Base-by-base conservation (phyloP, 164 flowering plant genomes). In the Aristolochia contorta region DNA sequence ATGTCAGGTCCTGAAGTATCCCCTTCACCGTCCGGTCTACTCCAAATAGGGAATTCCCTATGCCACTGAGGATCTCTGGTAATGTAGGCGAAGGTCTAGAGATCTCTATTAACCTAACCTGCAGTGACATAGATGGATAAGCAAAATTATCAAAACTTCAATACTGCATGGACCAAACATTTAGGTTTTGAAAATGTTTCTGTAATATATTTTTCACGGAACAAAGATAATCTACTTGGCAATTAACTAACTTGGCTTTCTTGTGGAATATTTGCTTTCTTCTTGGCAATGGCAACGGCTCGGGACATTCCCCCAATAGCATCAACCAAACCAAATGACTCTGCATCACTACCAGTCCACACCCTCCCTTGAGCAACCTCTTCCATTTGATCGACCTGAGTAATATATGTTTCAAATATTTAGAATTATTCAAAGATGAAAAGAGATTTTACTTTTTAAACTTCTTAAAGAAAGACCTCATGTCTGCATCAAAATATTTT, bases 301-400 rank as follows among this genome's bases (percentile, higher is more conserved):
- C 89, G 82, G 67, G 87, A 81, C 54, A 89, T 49, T 30, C 98
- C 98, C 56, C 98, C 98, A 67, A 93, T 73, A 56, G 96, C 96
- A 82, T 93, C 98, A 58, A 89, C 92, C 52, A 93, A 69, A 57
- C 98, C 97, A 43, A 78, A 78, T 30, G 84, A 83, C 68, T 79
- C 82, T n/a, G 98, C 98, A 77, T 93, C 97, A 27, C 79, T 75
- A 53, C 97, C 97, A 24, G 90, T 76, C 98, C 98, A 92, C 54
- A 92, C 98, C 73, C 98, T 82, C 20, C 98, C 96, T 68, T 92
- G 98, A 52, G 98, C 98, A 70, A 76, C 71, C 74, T 80, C 80
- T 65, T 89, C 96, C 94, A 93, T 93, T 71, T 87, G 74, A 57
- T 93, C 94, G 47, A 82, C 82, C 98, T 87, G 70, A 20, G 30